Percentiles rank a stretch among this genome's conserved stretches.
These are phyloP conservation scores for Myxozyma mucilagina DNA, from an alignment of 805 yeast species.

Conservation along the genomic window DNA sequence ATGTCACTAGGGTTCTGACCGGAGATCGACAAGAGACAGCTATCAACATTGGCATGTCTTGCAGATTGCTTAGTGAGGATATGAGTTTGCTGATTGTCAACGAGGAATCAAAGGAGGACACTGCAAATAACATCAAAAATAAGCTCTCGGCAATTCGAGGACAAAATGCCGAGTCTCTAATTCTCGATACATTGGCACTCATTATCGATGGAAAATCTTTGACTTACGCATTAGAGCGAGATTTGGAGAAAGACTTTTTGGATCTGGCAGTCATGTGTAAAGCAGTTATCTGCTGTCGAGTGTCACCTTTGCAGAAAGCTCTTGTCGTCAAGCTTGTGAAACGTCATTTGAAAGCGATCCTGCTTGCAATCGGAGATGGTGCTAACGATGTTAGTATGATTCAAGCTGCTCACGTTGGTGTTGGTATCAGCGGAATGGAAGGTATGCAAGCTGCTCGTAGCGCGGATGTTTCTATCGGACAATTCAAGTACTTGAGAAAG, in stretches of 20 bases:
- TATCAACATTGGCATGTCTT: conserved; percentile 96
- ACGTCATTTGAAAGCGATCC: conserved; percentile 65
- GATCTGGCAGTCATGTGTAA: conserved; percentile 83
- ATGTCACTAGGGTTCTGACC: conserved; percentile 60
- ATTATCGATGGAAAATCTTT: conserved; percentile 93
- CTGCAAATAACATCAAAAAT: conserved; percentile 66
- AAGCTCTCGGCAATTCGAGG: conserved; percentile 73
- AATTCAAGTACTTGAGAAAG: conserved; percentile 82
- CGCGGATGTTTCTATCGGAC: conserved; percentile 97
- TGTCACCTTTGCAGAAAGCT: conserved; percentile 96
- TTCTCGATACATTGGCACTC: conserved; percentile 74
- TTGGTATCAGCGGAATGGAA: conserved; percentile 98
- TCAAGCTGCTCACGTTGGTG: conserved; percentile 99
- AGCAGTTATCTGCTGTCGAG: conserved; percentile 97
- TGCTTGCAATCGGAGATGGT: conserved; percentile 97
- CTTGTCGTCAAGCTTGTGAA: conserved; percentile 93
- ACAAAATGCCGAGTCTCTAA: conserved; percentile 31
- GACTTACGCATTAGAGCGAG: conserved; percentile 79
- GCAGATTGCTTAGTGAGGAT: conserved; percentile 89
- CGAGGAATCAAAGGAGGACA: conserved; percentile 79
- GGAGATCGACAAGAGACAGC: conserved; percentile 99
- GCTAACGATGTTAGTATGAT: conserved; percentile 99
- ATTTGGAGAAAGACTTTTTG: conserved; percentile 73
- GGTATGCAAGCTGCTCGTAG: conserved; percentile 99
- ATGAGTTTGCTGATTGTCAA: conserved; percentile 90